These are phyloP conservation scores for Termitomyces sp. DNA, from an alignment of 768 basidiomycete species.

Conservation along the genomic window DNA sequence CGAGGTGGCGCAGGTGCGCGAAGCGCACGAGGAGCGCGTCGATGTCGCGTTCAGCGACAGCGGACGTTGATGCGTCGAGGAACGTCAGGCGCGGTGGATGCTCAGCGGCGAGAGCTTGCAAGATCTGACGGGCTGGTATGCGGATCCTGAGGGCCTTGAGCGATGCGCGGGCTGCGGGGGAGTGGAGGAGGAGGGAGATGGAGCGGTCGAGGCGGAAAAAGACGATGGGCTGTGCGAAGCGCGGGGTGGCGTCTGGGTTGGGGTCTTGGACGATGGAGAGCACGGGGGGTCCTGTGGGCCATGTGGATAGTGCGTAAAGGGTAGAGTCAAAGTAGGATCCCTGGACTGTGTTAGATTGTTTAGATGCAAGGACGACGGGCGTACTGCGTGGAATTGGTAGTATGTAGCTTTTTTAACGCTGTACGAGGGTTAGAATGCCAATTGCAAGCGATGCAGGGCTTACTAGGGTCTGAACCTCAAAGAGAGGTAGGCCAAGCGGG, in stretches of 20 bases:
- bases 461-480: conserved; percentile 84
- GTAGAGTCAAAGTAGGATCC: conserved; percentile 83
- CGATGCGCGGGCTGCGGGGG: conserved; percentile 42
- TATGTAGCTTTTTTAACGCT: conserved; percentile 75
- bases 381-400: conserved; percentile 57
- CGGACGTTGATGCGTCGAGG: conserved; percentile 76
- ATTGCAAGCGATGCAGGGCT: conserved; percentile 18
- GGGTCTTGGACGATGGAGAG: conserved; percentile 69
- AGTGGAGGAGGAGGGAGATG: conserved; percentile 36
- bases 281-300: conserved; percentile 40
- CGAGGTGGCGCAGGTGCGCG: conserved; percentile 54
- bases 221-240: conserved; percentile 84
- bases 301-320: conserved; percentile 54
- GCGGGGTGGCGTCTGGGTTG: conserved; percentile 21
- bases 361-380: too few relatives aligned
- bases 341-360: conserved; percentile 16
- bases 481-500: conserved; percentile 44
- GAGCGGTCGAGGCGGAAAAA: conserved; percentile 67
- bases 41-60: conserved; percentile 47
- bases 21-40: conserved; percentile 50
- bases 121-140: conserved; percentile 62
- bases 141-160: conserved; percentile 61
- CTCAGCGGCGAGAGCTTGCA: conserved; percentile 27
- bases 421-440: too few relatives aligned
- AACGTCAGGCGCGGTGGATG: conserved; percentile 16